Evolutionary conservation across 495 filamentous ascomycete species (phyloP).

Genomic region (Hypoxylon lienhwacheense): DNA sequence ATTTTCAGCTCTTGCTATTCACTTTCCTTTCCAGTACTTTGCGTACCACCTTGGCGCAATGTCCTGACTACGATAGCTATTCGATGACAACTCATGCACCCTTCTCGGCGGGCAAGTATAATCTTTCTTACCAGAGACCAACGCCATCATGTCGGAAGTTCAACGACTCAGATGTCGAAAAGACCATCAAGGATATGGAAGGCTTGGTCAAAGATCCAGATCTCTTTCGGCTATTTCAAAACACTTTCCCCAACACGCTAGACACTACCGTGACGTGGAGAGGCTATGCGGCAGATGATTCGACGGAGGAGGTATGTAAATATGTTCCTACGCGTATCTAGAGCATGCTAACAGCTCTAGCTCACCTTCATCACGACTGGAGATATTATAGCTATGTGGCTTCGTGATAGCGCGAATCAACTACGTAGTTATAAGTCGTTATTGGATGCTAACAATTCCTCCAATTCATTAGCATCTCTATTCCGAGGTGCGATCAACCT

Average conservation of each 20-base stretch:
- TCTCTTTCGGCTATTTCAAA: conserved; percentile 64
- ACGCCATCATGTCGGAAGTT: conserved; percentile 62
- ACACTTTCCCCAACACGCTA: conserved; percentile 67
- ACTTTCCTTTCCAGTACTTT: conserved; percentile 23
- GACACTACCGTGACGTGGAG: conserved; percentile 70
- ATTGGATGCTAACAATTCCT: conserved; percentile 48
- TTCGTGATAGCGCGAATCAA: conserved; percentile 69
- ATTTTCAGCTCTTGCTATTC: conserved; percentile 19
- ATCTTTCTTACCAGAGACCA: conserved; percentile 61
- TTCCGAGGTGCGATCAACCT: conserved; percentile 68
- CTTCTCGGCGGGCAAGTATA: conserved; percentile 47
- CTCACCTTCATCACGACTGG: conserved; percentile 53
- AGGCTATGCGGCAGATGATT: conserved; percentile 53
- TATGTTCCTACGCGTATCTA: conserved; percentile 45
- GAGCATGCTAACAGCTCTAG: conserved; percentile 43
- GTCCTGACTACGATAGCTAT: conserved; percentile 59
- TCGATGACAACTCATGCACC: conserved; percentile 49
- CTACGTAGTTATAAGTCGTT: conserved; percentile 64
- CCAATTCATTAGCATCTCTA: conserved; percentile 57
- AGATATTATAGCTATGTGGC: conserved; percentile 77
- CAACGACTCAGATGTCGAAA: conserved; percentile 58
- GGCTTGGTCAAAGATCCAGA: conserved; percentile 62
- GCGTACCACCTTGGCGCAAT: conserved; percentile 37
- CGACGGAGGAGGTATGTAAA: conserved; percentile 42
- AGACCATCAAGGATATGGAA: conserved; percentile 52